Percentiles rank a stretch among this genome's conserved stretches.
These are phyloP conservation scores for Aspergillus oerlinghausenensis DNA, from an alignment of 2,329 filamentous ascomycete genomes.

Conservation along the genomic window DNA sequence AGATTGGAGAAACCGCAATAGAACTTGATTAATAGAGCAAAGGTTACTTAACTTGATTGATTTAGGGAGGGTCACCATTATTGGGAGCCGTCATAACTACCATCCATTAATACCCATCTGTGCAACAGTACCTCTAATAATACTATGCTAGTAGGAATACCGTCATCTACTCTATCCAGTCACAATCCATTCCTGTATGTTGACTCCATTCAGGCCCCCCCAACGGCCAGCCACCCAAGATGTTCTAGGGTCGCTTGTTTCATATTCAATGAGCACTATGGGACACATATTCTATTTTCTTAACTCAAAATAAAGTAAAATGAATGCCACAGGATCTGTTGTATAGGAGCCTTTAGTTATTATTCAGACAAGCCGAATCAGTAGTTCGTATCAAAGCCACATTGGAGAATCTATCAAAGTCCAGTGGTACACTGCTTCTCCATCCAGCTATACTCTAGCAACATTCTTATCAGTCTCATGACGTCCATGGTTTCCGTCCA, in stretches of 20 bases:
- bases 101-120: neutral
- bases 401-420: neutral
- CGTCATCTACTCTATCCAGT: neutral
- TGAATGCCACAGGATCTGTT: neutral
- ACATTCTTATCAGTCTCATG: neutral
- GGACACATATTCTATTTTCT: slow-evolving; percentile 1
- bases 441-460: no score
- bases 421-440: no score
- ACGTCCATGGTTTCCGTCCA: neutral
- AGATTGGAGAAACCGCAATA: neutral
- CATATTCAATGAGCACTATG: slow-evolving; percentile 1
- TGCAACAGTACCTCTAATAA: neutral
- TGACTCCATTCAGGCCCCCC: slow-evolving; percentile 5
- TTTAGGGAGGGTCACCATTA: no score
- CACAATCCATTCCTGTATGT: neutral
- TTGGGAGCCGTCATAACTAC: no score
- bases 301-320: neutral
- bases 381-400: no score
- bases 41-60: neutral
- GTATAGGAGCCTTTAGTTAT: neutral
- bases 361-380: neutral
- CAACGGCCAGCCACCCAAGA: slow-evolving; percentile 7
- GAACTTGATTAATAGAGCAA: neutral
- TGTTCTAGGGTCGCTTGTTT: slow-evolving; percentile 7
- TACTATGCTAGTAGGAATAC: neutral